These are phyloP conservation scores for Rhizopus microsporus DNA, from an alignment of 371 early-diverging fungal species.

Conservation along the genomic window DNA sequence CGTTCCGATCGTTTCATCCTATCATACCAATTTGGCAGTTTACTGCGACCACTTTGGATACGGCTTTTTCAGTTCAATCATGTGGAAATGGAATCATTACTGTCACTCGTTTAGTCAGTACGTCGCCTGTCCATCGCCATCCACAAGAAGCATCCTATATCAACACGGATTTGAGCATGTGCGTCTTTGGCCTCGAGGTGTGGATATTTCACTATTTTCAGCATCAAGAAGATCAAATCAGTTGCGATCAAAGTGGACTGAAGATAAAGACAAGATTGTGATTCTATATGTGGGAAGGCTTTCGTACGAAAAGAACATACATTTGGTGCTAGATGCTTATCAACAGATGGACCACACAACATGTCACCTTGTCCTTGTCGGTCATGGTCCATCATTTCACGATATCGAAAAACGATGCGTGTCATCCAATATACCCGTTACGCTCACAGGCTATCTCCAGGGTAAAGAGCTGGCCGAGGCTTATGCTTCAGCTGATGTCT, in stretches of 20 bases:
- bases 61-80: constrained; percentile 35
- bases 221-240: constrained; percentile 25
- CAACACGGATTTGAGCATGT: constrained; percentile 38
- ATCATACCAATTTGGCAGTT: constrained; percentile 51
- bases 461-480: constrained; percentile 38
- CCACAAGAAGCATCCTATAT: constrained; percentile 31
- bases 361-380: constrained; percentile 54
- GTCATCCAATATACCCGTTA: constrained; percentile 31
- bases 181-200: constrained; percentile 50
- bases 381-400: constrained; percentile 49
- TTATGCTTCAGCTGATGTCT: constrained; percentile 53
- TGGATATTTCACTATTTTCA: constrained; percentile 38
- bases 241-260: constrained; percentile 36
- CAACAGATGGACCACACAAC: constrained; percentile 36
- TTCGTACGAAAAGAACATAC: constrained; percentile 52
- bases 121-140: constrained; percentile 47
- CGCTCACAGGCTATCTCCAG: constrained; percentile 49
- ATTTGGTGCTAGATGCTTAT: constrained; percentile 43
- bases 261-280: constrained; percentile 26
- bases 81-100: constrained; percentile 54
- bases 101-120: constrained; percentile 43
- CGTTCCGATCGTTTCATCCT: constrained; percentile 49
- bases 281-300: constrained; percentile 50
- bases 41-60: constrained; percentile 52
- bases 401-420: constrained; percentile 32